A percentile compares a stretch with the other conserved stretches of the same genome.
phyloP scores from a whole-genome alignment of 1,284 basidiomycete species.

The Cryptococcus floricola region DNA sequence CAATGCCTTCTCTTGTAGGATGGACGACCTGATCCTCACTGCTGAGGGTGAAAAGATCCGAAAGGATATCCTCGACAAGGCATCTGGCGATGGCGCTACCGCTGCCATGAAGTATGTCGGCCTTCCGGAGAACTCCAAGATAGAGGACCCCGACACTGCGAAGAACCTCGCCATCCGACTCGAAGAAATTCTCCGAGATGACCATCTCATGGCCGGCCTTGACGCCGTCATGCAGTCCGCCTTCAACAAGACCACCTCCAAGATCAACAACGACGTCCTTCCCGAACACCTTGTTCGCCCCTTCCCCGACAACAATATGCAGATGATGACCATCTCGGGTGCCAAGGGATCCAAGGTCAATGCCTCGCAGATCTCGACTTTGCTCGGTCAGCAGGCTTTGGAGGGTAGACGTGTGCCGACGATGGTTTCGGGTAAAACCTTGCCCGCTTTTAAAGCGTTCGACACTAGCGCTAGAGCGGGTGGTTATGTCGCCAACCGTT shows the following conservation, averaged over 20 bases:
- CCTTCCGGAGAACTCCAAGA: constrained; percentile 68
- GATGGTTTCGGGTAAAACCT: constrained; percentile 98
- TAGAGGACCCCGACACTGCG: constrained; percentile 55
- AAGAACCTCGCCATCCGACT: constrained; percentile 58
- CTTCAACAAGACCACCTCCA: constrained; percentile 84
- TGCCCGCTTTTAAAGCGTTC: constrained; percentile 95
- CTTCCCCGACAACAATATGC: constrained; percentile 99
- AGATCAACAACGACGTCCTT: constrained; percentile 81
- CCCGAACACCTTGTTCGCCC: constrained; percentile 83
- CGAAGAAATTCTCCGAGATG: constrained; percentile 93
- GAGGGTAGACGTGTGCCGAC: constrained; percentile 98
- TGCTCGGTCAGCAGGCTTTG: constrained; percentile 93
- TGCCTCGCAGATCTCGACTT: constrained; percentile 94
- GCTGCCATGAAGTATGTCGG: constrained; percentile 69
- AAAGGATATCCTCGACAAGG: constrained; percentile 64
- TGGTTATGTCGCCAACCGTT: constrained; percentile 99
- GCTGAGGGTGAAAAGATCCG: constrained; percentile 72
- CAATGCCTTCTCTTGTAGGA: constrained; percentile 95
- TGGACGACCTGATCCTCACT: constrained; percentile 95
- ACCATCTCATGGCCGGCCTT: constrained; percentile 93
- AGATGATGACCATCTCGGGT: constrained; percentile 97
- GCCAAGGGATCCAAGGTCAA: constrained; percentile 98
- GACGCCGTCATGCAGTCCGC: constrained; percentile 87
- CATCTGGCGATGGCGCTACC: constrained; percentile 70
- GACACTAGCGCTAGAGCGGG: constrained; percentile 96